Conservation (phyloP, 768 basidiomycete species). For the Pholiota conissans region DNA sequence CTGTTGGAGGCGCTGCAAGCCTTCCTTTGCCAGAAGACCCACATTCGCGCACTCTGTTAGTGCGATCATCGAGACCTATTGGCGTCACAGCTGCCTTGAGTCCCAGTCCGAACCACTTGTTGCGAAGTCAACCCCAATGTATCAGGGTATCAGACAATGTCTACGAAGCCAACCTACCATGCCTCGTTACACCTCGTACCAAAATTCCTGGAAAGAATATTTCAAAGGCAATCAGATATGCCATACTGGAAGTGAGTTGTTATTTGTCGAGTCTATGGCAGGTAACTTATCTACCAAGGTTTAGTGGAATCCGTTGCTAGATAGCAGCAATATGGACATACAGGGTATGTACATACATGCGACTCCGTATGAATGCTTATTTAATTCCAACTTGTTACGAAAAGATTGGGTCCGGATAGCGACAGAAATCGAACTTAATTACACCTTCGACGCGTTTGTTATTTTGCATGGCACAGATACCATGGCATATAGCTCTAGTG, state of each 20-base stretch:
- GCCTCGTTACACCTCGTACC: constrained; percentile 77
- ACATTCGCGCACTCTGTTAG: constrained; percentile 41
- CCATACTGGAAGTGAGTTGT: constrained; percentile 69
- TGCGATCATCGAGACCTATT: constrained; percentile 73
- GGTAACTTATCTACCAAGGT: constrained; percentile 12
- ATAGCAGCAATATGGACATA: constrained; percentile 88
- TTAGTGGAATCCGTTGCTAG: constrained; percentile 85
- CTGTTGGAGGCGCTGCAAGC: constrained; percentile 31
- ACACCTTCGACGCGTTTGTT: constrained; percentile 89
- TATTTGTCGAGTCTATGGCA: constrained; percentile 2
- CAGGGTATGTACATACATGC: constrained; percentile 43
- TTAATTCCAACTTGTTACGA: neutral
- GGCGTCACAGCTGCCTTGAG: constrained; percentile 41
- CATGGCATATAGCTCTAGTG: constrained; percentile 88
- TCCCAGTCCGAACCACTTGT: constrained; percentile 23
- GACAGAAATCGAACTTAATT: constrained; percentile 92
- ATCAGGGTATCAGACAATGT: constrained; percentile 57
- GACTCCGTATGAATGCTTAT: constrained; percentile 2
- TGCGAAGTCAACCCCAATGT: constrained; percentile 36
- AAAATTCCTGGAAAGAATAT: constrained; percentile 56
- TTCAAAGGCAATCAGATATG: constrained; percentile 79
- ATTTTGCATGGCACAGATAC: constrained; percentile 91
- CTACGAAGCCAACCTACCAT: constrained; percentile 74
- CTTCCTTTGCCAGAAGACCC: constrained; percentile 27
- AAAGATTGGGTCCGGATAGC: constrained; percentile 90